Percentiles rank a stretch among this genome's conserved stretches.
Evolutionary conservation across 805 yeast species (phyloP).

Genomic region (Yamadazyma akitaensis): DNA sequence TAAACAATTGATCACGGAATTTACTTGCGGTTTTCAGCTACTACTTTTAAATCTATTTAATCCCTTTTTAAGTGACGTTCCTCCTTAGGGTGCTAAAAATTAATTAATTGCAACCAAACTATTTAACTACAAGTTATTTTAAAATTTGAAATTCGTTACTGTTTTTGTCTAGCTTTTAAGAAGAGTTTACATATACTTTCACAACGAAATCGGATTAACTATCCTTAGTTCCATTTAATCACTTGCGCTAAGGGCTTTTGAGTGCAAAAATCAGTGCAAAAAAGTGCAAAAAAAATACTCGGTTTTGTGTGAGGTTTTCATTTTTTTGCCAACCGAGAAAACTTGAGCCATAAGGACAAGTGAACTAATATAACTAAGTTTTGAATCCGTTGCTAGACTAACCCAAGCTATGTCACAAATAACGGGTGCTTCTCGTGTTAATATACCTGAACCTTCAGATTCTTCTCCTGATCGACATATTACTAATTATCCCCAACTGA

Average conservation of each 20-base stretch:
- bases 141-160: neutral
- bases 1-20: neutral
- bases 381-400: neutral
- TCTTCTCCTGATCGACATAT: neutral
- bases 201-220: neutral
- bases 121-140: neutral
- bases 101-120: neutral
- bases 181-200: neutral
- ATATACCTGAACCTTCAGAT: neutral
- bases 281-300: neutral
- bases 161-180: neutral
- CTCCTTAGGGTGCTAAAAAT: slow-evolving; percentile 7
- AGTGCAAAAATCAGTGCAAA: neutral
- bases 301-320: slow-evolving; percentile 8
- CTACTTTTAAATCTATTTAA: neutral
- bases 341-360: neutral
- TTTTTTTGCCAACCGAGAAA: slow-evolving; percentile 11
- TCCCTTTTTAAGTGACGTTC: neutral
- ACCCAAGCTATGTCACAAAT: neutral
- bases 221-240: too few species aligned
- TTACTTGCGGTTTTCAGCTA: neutral
- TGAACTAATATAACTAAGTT: neutral
- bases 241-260: neutral
- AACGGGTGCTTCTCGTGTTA: neutral
- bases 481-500: neutral